phyloP scores from a whole-genome alignment of 106 monocot genomes.

The Triglochin maritima region DNA sequence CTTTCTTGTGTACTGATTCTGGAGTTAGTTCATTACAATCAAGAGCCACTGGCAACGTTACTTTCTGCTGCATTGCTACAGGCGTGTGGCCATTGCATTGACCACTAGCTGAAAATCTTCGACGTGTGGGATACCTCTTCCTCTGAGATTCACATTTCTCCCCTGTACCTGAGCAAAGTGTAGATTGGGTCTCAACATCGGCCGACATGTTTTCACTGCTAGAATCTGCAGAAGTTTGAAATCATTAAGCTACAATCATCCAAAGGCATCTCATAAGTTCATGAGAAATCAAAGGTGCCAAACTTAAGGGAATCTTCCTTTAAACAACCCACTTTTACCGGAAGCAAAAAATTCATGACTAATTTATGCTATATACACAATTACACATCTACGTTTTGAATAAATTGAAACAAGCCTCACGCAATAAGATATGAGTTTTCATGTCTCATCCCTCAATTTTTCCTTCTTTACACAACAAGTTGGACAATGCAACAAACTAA shows the following conservation, averaged over 20 bases:
- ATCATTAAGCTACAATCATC: not conserved
- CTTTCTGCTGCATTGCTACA: too few relatives aligned
- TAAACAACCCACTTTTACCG: not conserved
- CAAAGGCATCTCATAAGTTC: not conserved
- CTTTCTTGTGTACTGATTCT: not conserved
- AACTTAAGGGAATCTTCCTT: not conserved
- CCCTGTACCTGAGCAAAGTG: not conserved
- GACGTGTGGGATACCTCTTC: constrained; percentile 5
- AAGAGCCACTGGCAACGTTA: not conserved
- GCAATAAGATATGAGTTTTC: too few relatives aligned
- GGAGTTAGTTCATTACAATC: not conserved
- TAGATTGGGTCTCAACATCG: not conserved
- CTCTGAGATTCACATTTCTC: not conserved
- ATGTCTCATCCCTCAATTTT: too few relatives aligned
- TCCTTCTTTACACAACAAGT: too few relatives aligned
- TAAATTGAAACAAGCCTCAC: too few relatives aligned
- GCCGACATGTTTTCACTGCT: too few relatives aligned
- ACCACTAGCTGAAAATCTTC: not conserved
- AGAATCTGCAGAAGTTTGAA: too few relatives aligned
- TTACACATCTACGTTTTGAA: too few relatives aligned
- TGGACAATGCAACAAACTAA: too few relatives aligned
- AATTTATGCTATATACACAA: too few relatives aligned
- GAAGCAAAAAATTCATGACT: too few relatives aligned
- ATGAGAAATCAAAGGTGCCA: not conserved
- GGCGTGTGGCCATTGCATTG: not conserved